Conservation (phyloP, 2,329 filamentous ascomycete genomes). For the Aspergillus cejpii region DNA sequence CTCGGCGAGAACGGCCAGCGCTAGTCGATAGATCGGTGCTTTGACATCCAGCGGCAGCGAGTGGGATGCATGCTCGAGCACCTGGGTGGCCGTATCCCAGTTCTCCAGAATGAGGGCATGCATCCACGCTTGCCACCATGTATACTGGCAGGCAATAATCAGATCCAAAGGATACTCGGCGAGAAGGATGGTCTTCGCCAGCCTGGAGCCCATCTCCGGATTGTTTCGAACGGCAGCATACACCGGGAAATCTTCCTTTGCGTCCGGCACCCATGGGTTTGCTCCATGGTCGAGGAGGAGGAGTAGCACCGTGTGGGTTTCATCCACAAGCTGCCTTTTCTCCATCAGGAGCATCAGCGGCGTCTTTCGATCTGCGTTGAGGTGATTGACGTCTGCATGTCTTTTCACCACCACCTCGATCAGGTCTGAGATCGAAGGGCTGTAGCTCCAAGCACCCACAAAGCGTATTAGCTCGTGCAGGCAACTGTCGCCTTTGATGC, state of each 20-base stretch:
- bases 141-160: not conserved
- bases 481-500: not conserved
- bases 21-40: not conserved
- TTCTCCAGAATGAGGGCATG: not conserved
- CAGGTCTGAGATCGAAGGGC: not conserved
- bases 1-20: not conserved
- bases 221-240: not conserved
- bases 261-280: not conserved
- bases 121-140: not conserved
- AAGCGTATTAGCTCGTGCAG: not conserved
- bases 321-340: not conserved
- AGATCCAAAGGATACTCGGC: not conserved
- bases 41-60: not conserved
- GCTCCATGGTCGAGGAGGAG: not conserved
- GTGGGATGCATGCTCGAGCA: conserved; percentile 5
- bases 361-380: not conserved
- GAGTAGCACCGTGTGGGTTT: not conserved
- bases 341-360: not conserved
- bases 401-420: not conserved
- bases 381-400: not conserved
- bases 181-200: not conserved
- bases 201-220: not conserved
- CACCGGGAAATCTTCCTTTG: not conserved
- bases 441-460: not conserved
- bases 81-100: not conserved